phyloP scores from a whole-genome alignment of 23 red algal species.

The Agarophyton chilense region DNA sequence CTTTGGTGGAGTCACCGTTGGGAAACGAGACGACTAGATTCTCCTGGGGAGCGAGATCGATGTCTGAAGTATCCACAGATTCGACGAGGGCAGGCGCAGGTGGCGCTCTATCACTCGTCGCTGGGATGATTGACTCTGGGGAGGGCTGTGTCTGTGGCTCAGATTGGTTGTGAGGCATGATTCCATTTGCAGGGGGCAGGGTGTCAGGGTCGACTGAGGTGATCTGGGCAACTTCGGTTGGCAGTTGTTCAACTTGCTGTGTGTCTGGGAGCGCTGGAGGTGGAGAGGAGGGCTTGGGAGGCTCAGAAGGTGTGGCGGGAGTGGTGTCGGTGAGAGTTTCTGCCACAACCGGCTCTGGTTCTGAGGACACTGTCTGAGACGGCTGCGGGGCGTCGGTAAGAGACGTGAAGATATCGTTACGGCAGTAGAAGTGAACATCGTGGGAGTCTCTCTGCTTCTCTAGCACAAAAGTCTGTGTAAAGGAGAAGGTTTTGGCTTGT shows the following conservation, averaged over 20 bases:
- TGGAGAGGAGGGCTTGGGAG: not conserved
- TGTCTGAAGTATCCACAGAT: not conserved
- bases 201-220: not conserved
- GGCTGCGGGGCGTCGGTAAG: not conserved
- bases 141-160: not conserved
- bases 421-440: constrained; percentile 60
- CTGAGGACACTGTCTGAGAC: not conserved
- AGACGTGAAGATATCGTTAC: constrained; percentile 58
- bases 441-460: constrained; percentile 35
- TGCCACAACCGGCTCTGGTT: not conserved
- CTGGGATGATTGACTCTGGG: not conserved
- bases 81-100: not conserved
- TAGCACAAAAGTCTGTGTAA: constrained; percentile 68
- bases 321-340: not conserved
- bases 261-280: not conserved
- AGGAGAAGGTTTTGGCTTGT: not conserved
- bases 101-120: not conserved
- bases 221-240: too few species aligned
- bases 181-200: not conserved
- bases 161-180: not conserved
- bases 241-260: not conserved
- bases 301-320: not conserved
- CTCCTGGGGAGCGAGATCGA: not conserved
- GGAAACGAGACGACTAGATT: not conserved
- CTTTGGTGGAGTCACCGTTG: not conserved